Conservation (phyloP, 371 early-diverging fungal genomes). For the Vittaforma corneae region DNA sequence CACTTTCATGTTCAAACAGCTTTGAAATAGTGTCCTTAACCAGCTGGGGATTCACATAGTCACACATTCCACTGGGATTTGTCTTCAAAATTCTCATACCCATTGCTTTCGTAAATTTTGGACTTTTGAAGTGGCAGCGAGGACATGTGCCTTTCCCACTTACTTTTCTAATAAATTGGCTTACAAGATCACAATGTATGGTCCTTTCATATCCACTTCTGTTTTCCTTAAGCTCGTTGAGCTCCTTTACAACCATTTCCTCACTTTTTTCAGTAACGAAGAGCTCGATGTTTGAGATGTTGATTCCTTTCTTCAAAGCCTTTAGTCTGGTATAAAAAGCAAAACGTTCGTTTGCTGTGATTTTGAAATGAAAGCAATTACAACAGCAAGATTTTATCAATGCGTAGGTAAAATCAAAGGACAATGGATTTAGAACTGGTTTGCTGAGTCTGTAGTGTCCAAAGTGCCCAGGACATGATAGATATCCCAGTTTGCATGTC, state of each 20-base stretch:
- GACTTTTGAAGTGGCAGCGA: conserved; percentile 39
- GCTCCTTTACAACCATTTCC: conserved; percentile 17
- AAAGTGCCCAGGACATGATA: conserved; percentile 59
- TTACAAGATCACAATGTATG: not conserved
- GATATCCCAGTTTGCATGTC: conserved; percentile 46
- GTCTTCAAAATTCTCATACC: conserved; percentile 27
- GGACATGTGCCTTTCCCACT: conserved; percentile 28
- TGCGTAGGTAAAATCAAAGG: conserved; percentile 71
- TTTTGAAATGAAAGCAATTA: conserved; percentile 74
- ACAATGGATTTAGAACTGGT: conserved; percentile 67
- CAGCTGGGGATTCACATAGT: conserved; percentile 14
- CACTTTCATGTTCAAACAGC: conserved; percentile 29
- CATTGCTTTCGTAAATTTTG: conserved; percentile 7
- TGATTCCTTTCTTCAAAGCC: conserved; percentile 29
- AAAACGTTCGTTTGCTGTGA: conserved; percentile 55
- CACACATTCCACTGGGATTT: not conserved
- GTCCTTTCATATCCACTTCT: not conserved
- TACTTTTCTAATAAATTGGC: not conserved
- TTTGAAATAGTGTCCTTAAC: conserved; percentile 26
- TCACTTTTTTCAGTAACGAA: conserved; percentile 7
- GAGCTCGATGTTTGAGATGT: conserved; percentile 9
- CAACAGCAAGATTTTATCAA: conserved; percentile 74
- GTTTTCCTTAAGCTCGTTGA: conserved; percentile 7
- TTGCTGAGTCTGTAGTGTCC: conserved; percentile 53
- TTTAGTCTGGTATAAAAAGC: conserved; percentile 26